These are phyloP conservation scores for Fomitopsis serialis DNA, from an alignment of 768 basidiomycete species.

Conservation along the genomic window DNA sequence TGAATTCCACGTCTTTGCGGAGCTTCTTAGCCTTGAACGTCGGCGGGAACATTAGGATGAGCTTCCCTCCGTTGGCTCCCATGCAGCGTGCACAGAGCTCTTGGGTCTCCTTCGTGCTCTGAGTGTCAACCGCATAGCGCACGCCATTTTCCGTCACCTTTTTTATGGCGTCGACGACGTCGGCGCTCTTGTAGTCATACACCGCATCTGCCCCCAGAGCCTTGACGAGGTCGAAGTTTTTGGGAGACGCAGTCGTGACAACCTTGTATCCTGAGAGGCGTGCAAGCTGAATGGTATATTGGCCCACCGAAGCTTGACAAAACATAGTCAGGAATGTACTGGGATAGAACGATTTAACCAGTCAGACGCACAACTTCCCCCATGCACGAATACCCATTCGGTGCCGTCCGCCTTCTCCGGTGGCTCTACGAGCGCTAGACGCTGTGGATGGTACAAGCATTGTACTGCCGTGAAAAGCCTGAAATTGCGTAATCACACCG, in stretches of 20 bases:
- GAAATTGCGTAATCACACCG: not conserved
- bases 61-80: constrained; percentile 3
- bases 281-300: constrained; percentile 22
- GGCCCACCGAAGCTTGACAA: constrained; percentile 28
- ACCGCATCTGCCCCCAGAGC: constrained; percentile 31
- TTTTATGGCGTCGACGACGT: constrained; percentile 13
- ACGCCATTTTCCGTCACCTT: constrained; percentile 9
- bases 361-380: constrained; percentile 18
- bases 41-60: constrained; percentile 6
- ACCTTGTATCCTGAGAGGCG: constrained; percentile 25
- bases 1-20: constrained; percentile 13
- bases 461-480: constrained; percentile 11
- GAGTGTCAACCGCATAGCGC: constrained; percentile 10
- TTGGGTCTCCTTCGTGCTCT: constrained; percentile 8
- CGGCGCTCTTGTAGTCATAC: constrained; percentile 20
- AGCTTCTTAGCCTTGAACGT: constrained; percentile 1
- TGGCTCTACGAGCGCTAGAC: constrained; percentile 10
- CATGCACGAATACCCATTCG: constrained; percentile 8
- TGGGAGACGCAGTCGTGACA: constrained; percentile 26
- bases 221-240: constrained; percentile 30
- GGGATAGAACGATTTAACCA: not conserved
- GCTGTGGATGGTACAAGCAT: constrained; percentile 10
- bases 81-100: constrained; percentile 3
- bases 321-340: not conserved
- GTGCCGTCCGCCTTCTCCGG: constrained; percentile 6